These are phyloP conservation scores for Metschnikowia peoriensis DNA, from an alignment of 805 yeast genomes.

Conservation along the genomic window DNA sequence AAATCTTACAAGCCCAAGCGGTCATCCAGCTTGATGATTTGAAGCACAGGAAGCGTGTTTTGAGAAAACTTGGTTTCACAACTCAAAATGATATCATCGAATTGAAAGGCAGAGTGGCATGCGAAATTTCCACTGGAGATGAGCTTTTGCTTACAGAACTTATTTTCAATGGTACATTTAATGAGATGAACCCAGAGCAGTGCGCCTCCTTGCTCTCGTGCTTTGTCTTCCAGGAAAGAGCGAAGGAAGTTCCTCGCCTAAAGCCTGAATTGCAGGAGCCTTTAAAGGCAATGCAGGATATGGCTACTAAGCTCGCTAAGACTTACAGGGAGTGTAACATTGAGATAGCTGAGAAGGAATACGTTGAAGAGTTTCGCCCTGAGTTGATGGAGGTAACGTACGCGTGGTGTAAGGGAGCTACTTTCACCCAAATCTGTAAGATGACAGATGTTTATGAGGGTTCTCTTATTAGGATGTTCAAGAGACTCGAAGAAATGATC, in stretches of 20 bases:
- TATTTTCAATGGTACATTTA: slow-evolving; percentile 93
- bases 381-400: slow-evolving; percentile 96
- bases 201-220: slow-evolving; percentile 91
- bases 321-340: slow-evolving; percentile 86
- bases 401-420: slow-evolving; percentile 96
- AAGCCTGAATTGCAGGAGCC: slow-evolving; percentile 94
- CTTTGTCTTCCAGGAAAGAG: slow-evolving; percentile 95
- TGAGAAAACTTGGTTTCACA: slow-evolving; percentile 88
- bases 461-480: slow-evolving; percentile 88
- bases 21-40: slow-evolving; percentile 93
- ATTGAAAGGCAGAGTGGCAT: slow-evolving; percentile 95
- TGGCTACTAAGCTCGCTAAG: slow-evolving; percentile 89
- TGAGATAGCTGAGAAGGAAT: slow-evolving; percentile 87
- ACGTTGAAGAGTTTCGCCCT: slow-evolving; percentile 85
- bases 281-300: slow-evolving; percentile 78
- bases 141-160: slow-evolving; percentile 85
- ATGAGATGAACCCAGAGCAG: slow-evolving; percentile 82
- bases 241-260: slow-evolving; percentile 82
- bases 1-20: slow-evolving; percentile 81
- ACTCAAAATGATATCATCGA: slow-evolving; percentile 88
- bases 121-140: slow-evolving; percentile 91
- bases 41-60: slow-evolving; percentile 87
- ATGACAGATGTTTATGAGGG: slow-evolving; percentile 99
- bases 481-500: slow-evolving; percentile 88
- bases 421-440: slow-evolving; percentile 94